Evolutionary conservation across 2,329 filamentous ascomycete genomes (phyloP), one percentile per base, ranked within the genome.

Genomic region (Cladophialophora yegresii): DNA sequence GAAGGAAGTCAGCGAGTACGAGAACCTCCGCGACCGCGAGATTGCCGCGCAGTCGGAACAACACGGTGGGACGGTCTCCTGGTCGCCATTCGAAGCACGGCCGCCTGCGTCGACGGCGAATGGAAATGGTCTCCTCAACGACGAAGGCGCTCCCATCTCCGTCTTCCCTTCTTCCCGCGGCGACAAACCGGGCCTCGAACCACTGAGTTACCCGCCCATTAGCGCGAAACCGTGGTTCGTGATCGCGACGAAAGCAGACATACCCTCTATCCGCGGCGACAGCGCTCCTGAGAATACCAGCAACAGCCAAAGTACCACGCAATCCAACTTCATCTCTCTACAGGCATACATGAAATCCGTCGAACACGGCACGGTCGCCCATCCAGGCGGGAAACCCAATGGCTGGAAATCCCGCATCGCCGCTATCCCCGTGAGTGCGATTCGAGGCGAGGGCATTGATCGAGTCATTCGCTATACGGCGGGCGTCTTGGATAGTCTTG

Each of bases 141-240:
- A 71, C 12, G 63, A 60, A n/a, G 65, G 61, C 12, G 62, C 64
- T 7, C 54, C 63, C 43, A 67, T 69, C n/a, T 67, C 33, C 66
- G 71, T 54, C 58, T 72, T 61, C 66, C 54, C 61, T 67, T 67
- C 56, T n/a, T 26, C 13, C n/a, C 16, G 45, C 28, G 16, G 0
- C 28, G 47, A 4, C 10, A 50, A 50, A 26, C 5, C 28, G 23
- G 28, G 51, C n/a, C 63, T 85, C 22, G 81, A 80, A 47, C 81
- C 78, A 26, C 75, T 84, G 36, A 76, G 77, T 26, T 78, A 84
- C 10, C 82, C 90, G n/a, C 86, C 89, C 47, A 96, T 98, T 69
- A 90, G 90, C n/a, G 86, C 85, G 36, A 99, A 99, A 79, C 93
- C 95, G 0, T 99, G 95, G 95, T 95, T 96, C 1, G 93, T 99